A percentile compares a stretch with the other conserved stretches of the same genome.
These are phyloP conservation scores for Ceratobasidium sp. DNA, from an alignment of 1,284 basidiomycete genomes.

Conservation along the genomic window DNA sequence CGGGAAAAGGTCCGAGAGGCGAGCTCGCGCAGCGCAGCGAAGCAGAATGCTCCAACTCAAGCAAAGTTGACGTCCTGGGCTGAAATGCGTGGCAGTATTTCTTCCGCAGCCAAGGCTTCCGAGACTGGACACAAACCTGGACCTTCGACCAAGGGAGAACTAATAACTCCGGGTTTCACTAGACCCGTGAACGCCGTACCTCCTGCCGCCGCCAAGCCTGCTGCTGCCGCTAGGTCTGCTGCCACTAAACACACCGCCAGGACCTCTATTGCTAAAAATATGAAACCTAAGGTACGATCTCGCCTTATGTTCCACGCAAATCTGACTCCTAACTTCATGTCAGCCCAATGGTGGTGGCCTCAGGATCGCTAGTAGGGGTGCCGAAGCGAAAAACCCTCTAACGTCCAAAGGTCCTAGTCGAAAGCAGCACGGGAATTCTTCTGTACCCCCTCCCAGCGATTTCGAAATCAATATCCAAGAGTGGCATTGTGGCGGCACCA, in stretches of 20 bases:
- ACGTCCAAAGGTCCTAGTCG: neutral
- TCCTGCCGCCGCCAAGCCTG: neutral
- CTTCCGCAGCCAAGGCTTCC: neutral
- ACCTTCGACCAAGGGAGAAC: conserved; percentile 1
- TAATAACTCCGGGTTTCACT: conserved; percentile 9
- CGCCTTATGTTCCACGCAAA: neutral
- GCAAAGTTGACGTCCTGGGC: neutral
- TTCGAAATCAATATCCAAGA: conserved; percentile 9
- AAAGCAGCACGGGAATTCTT: neutral
- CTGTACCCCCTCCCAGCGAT: too few species aligned
- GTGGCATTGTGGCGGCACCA: conserved; percentile 28
- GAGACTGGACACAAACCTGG: neutral
- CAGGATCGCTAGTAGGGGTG: neutral
- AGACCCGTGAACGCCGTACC: neutral
- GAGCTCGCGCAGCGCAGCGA: neutral
- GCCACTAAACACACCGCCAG: neutral
- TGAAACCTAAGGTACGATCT: conserved; percentile 2
- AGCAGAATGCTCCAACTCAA: neutral
- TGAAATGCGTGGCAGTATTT: too few species aligned
- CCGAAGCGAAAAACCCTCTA: neutral
- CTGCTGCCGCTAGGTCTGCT: neutral
- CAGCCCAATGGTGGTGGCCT: neutral
- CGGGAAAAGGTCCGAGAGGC: neutral
- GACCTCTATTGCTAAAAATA: neutral
- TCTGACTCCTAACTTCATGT: neutral